Evolutionary conservation across 495 filamentous ascomycete species (phyloP).

Genomic region (Ascodesmis nigricans): DNA sequence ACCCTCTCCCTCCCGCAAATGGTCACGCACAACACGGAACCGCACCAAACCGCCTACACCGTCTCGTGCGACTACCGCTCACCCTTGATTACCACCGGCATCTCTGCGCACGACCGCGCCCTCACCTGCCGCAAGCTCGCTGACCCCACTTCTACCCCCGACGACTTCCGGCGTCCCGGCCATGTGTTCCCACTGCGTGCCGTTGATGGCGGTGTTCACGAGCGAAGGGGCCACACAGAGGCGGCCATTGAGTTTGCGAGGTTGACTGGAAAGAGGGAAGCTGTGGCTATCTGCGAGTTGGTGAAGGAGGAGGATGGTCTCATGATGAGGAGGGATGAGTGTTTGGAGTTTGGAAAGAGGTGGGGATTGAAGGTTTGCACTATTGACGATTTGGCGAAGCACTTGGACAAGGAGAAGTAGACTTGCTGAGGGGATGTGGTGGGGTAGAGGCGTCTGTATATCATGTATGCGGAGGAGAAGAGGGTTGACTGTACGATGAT

Average conservation of each 20-base stretch:
- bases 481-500: not conserved
- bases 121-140: slow-evolving; percentile 65
- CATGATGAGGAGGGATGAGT: slow-evolving; percentile 87
- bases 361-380: slow-evolving; percentile 90
- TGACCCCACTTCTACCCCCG: slow-evolving; percentile 32
- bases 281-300: slow-evolving; percentile 66
- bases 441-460: slow-evolving; percentile 1
- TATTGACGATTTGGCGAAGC: slow-evolving; percentile 68
- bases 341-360: slow-evolving; percentile 63
- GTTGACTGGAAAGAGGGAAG: slow-evolving; percentile 49
- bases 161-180: slow-evolving; percentile 58
- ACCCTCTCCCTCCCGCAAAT: slow-evolving; percentile 67
- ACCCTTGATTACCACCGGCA: slow-evolving; percentile 62
- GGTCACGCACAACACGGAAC: slow-evolving; percentile 64
- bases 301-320: slow-evolving; percentile 48
- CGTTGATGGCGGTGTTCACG: slow-evolving; percentile 54
- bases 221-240: slow-evolving; percentile 72
- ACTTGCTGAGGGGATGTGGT: not conserved
- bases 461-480: no score
- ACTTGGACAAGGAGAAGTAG: slow-evolving; percentile 49
- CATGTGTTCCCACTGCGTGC: slow-evolving; percentile 79
- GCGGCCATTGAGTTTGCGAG: slow-evolving; percentile 74
- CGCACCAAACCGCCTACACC: slow-evolving; percentile 80
- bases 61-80: slow-evolving; percentile 58
- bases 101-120: slow-evolving; percentile 69